Base-by-base conservation (phyloP, 805 yeast genomes). In the Barnettozyma botsteinii region DNA sequence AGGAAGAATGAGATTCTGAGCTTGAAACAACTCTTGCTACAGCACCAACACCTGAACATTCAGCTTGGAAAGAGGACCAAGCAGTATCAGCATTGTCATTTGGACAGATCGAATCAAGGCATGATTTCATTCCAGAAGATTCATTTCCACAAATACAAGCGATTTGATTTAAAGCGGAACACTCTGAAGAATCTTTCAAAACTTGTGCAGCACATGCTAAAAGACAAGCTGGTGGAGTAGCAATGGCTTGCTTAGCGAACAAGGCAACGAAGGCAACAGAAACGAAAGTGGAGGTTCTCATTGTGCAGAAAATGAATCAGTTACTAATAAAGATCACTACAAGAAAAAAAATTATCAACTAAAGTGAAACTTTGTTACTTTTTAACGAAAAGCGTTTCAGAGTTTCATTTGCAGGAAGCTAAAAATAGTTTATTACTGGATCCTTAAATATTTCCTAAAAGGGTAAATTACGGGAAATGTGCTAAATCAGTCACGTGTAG, bases 201-300 rank as follows among this genome's bases (percentile, higher is more conserved):
- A 83, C 89, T 55, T 76, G 72, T 42, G 86, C 73, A 43, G 85
- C 91, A 75, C 96, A 87, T 30, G 95, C 94, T 61, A 88, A 70
- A 50, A 88, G 66, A 70, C 96, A 88, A 28, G 96, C 96, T 45
- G 96, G 96, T 37, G 96, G 93, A 41, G 91, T 70, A 40, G 85
- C 74, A 23, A 72, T 71, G 32, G 42, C 59, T 31, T 45, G 30
- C 18, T 34, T 20, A 29, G 51, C 43, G 14, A 54, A 43, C 14
- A 48, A 37, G 17, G 55, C 49, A n/a, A 50, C 13, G 33, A 45
- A 35, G 30, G 49, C 47, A 22, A 47, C 31, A 19, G 48, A 19
- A 10, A 50, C 29, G 37, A 47, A 23, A 5, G 43, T 43, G 38
- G 27, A 39, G 13, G 45, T 26, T 28, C 36, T 48, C 51, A 48